Evolutionary conservation across 2,329 filamentous ascomycete genomes (phyloP).

Genomic region (Septoria petroselini): DNA sequence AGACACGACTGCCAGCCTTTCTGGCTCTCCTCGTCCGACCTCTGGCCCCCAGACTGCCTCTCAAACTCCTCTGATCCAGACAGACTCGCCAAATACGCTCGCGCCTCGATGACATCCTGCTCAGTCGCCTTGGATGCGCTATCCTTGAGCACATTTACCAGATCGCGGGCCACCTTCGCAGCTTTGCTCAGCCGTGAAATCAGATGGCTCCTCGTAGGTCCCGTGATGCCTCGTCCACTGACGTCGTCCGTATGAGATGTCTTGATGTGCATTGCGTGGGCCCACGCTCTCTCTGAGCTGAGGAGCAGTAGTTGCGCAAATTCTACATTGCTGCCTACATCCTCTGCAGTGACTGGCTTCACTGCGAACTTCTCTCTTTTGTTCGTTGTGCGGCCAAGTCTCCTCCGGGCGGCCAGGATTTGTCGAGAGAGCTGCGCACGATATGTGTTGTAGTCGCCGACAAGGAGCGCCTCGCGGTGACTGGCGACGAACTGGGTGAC

Average conservation of each 20-base stretch:
- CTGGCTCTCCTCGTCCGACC: slow-evolving; percentile 36
- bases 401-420: slow-evolving; percentile 78
- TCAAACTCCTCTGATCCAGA: slow-evolving; percentile 78
- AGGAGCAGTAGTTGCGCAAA: slow-evolving; percentile 78
- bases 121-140: slow-evolving; percentile 62
- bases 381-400: slow-evolving; percentile 76
- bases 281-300: slow-evolving; percentile 87
- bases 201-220: slow-evolving; percentile 80
- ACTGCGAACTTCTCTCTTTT: slow-evolving; percentile 81
- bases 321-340: slow-evolving; percentile 73
- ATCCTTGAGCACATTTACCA: slow-evolving; percentile 66
- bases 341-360: slow-evolving; percentile 69
- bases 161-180: slow-evolving; percentile 62
- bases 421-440: slow-evolving; percentile 74
- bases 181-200: slow-evolving; percentile 83
- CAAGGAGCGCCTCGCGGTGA: slow-evolving; percentile 77
- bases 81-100: slow-evolving; percentile 76
- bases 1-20: slow-evolving; percentile 75
- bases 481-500: slow-evolving; percentile 81
- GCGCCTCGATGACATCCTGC: slow-evolving; percentile 76
- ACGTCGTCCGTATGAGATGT: slow-evolving; percentile 73
- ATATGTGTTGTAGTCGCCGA: slow-evolving; percentile 86
- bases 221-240: slow-evolving; percentile 67
- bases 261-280: slow-evolving; percentile 94
- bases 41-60: slow-evolving; percentile 60